A percentile compares a stretch with the other conserved stretches of the same genome.
These are phyloP conservation scores for Colletotrichum sp. DNA, from an alignment of 2,329 filamentous ascomycete genomes.

Conservation along the genomic window DNA sequence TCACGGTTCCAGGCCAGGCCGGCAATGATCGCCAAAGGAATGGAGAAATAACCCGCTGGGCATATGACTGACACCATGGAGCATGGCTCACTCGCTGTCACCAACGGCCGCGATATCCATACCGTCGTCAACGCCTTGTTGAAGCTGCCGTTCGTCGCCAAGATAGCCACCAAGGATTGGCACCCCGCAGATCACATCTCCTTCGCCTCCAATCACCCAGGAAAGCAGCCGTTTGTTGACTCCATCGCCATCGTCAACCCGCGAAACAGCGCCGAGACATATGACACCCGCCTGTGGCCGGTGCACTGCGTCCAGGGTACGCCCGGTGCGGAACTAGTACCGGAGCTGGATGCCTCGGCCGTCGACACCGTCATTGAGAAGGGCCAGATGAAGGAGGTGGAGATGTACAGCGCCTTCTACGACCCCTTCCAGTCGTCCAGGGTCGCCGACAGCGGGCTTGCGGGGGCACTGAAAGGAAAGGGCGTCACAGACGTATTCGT, in stretches of 20 bases:
- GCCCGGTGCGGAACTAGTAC: slow-evolving; percentile 73
- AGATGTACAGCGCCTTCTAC: slow-evolving; percentile 95
- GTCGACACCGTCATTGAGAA: slow-evolving; percentile 79
- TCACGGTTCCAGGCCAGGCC: neutral
- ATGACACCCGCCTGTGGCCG: slow-evolving; percentile 82
- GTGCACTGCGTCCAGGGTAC: slow-evolving; percentile 84
- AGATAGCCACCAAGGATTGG: slow-evolving; percentile 90
- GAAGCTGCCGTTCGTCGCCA: slow-evolving; percentile 70
- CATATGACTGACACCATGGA: slow-evolving; percentile 37
- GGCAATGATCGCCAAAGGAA: neutral
- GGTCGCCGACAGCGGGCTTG: slow-evolving; percentile 69
- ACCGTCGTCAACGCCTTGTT: slow-evolving; percentile 78
- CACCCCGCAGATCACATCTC: slow-evolving; percentile 86
- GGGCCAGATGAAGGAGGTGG: slow-evolving; percentile 73
- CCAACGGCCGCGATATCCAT: slow-evolving; percentile 72
- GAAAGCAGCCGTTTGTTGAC: slow-evolving; percentile 72
- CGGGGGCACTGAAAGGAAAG: slow-evolving; percentile 56
- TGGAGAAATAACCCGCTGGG: neutral
- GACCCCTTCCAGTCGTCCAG: slow-evolving; percentile 73
- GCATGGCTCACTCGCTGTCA: slow-evolving; percentile 86
- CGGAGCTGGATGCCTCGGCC: slow-evolving; percentile 66
- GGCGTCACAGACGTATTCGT: slow-evolving; percentile 81
- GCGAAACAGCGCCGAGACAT: slow-evolving; percentile 63
- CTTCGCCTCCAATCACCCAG: slow-evolving; percentile 80
- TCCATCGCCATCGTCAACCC: slow-evolving; percentile 71